Evolutionary conservation across 2,329 filamentous ascomycete species (phyloP).

Genomic region (Fusarium haematococcum): DNA sequence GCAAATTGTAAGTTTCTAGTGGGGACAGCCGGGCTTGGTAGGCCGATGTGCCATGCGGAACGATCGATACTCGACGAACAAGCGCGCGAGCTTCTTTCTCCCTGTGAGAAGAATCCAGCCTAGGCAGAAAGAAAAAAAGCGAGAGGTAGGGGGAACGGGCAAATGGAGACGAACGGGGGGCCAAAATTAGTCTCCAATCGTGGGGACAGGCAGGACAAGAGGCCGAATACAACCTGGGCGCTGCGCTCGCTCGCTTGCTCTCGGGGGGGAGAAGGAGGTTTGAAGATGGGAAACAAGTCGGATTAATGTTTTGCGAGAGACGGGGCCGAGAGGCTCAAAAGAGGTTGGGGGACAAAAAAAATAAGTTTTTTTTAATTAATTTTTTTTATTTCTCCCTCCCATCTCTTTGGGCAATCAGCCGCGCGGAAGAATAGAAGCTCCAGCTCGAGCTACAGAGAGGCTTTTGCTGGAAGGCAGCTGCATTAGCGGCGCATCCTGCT

Average conservation of each 20-base stretch:
- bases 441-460: slow-evolving; percentile 3
- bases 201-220: slow-evolving; percentile 7
- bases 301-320: slow-evolving; percentile 10
- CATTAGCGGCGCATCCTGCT: slow-evolving; percentile 33
- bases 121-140: slow-evolving; percentile 8
- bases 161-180: not conserved
- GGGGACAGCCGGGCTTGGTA: slow-evolving; percentile 39
- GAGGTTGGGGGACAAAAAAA: slow-evolving; percentile 5
- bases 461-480: slow-evolving; percentile 12
- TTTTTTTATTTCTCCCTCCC: slow-evolving; percentile 13
- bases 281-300: not conserved
- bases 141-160: slow-evolving; percentile 23
- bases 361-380: slow-evolving; percentile 15
- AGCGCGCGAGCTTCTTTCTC: slow-evolving; percentile 26
- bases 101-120: slow-evolving; percentile 10
- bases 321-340: not conserved
- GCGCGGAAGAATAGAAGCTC: slow-evolving; percentile 41
- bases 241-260: slow-evolving; percentile 10
- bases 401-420: slow-evolving; percentile 14
- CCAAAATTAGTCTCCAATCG: slow-evolving; percentile 1
- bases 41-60: slow-evolving; percentile 35
- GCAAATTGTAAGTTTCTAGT: slow-evolving; percentile 40
- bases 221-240: slow-evolving; percentile 1
- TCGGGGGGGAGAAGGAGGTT: not conserved
- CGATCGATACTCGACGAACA: slow-evolving; percentile 41